Conservation (phyloP, 148 eudicot species). For the Diospyros lotus region DNA sequence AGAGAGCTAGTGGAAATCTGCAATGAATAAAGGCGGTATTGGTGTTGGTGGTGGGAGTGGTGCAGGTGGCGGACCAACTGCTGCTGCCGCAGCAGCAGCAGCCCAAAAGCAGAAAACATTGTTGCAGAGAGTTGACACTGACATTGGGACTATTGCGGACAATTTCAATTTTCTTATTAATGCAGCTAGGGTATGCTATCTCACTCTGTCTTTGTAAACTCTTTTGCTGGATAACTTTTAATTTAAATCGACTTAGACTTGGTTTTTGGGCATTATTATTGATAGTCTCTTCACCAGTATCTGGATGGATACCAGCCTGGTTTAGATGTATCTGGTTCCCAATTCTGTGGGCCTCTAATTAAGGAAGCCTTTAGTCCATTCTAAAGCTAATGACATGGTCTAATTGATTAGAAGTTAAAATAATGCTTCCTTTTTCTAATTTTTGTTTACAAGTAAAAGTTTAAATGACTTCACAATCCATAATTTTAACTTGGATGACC, state of each 20-base stretch:
- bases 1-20: constrained; percentile 7
- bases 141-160: constrained; percentile 81
- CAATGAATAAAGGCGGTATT: constrained; percentile 71
- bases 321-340: no score
- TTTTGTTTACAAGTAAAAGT: no score
- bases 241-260: not conserved
- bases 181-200: constrained; percentile 56
- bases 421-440: no score
- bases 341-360: no score
- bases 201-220: not conserved
- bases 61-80: constrained; percentile 72
- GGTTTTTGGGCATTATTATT: not conserved
- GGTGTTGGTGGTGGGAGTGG: constrained; percentile 54
- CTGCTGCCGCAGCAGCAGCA: constrained; percentile 73
- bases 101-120: constrained; percentile 84
- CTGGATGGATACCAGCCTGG: no score
- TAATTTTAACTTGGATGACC: no score
- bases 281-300: no score
- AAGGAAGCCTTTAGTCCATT: no score
- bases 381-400: no score
- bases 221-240: not conserved
- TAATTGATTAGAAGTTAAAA: no score
- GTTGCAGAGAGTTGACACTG: constrained; percentile 77
- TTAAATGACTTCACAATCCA: no score
- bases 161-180: constrained; percentile 69